phyloP scores from a whole-genome alignment of 202 grass and related monocot genomes.

The Dendrocalamus latiflorus region DNA sequence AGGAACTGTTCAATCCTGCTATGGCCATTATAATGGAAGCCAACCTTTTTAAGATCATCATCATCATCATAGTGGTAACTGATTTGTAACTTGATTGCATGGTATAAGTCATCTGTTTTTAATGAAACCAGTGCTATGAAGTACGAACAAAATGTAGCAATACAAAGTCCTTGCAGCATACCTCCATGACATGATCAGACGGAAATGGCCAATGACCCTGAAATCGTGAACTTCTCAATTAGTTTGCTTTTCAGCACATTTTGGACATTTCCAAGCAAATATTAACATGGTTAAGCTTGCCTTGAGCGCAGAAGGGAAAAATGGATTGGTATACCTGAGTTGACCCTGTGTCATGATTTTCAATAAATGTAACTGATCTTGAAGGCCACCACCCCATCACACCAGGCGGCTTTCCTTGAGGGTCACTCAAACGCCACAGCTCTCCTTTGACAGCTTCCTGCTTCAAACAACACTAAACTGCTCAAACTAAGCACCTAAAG shows the following conservation, averaged over 20 bases:
- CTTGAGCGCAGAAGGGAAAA: background rate
- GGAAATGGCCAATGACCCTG: constrained; percentile 99
- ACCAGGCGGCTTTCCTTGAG: constrained; percentile 81
- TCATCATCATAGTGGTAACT: background rate
- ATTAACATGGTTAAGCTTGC: background rate
- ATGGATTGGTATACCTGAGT: constrained; percentile 61
- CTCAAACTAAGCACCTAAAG: background rate
- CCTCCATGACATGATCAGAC: constrained; percentile 88
- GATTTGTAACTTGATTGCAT: background rate
- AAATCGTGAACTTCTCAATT: constrained; percentile 33
- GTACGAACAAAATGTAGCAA: background rate
- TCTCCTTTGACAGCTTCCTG: constrained; percentile 96
- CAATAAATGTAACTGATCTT: constrained; percentile 91
- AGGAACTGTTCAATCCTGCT: background rate
- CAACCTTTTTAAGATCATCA: background rate
- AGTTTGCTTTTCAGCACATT: background rate
- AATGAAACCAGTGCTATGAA: background rate
- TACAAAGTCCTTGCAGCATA: no score
- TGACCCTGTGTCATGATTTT: constrained; percentile 97
- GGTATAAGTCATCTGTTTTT: background rate
- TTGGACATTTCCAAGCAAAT: constrained; percentile 7
- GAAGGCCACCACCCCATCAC: constrained; percentile 95
- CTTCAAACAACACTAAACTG: constrained; percentile 15
- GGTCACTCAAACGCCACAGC: constrained; percentile 78
- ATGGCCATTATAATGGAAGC: background rate